phyloP scores from a whole-genome alignment of 768 basidiomycete genomes.

The Pleurotus djamor region DNA sequence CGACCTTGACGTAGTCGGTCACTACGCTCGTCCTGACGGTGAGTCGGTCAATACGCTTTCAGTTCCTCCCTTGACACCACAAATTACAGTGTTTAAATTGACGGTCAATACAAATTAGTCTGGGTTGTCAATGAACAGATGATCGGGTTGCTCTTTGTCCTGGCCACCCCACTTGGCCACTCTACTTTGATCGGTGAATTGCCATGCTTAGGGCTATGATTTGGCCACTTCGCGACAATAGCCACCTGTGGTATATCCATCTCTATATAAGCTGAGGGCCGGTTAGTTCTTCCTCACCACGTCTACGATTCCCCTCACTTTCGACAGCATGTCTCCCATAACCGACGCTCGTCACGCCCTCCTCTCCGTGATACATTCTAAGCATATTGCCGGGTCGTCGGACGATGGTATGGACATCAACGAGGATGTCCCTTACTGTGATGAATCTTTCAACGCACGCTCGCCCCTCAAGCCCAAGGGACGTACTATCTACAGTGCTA shows the following conservation, averaged over 20 bases:
- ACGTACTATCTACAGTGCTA: not conserved
- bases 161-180: not conserved
- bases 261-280: not conserved
- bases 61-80: not conserved
- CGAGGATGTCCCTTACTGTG: not conserved
- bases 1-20: constrained; percentile 60
- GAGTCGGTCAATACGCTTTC: constrained; percentile 14
- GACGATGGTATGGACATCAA: not conserved
- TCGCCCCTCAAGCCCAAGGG: not conserved
- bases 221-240: too few relatives aligned
- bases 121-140: not conserved
- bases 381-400: not conserved
- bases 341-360: constrained; percentile 9
- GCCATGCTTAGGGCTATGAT: too few relatives aligned
- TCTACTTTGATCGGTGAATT: too few relatives aligned
- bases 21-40: constrained; percentile 62
- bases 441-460: not conserved
- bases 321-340: not conserved
- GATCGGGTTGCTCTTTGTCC: too few relatives aligned
- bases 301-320: not conserved
- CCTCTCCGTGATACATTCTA: too few relatives aligned
- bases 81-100: constrained; percentile 1
- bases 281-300: not conserved
- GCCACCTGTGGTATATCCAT: not conserved
- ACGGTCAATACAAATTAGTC: not conserved